Percentiles rank a stretch among this genome's conserved stretches.
Evolutionary conservation across 2,329 filamentous ascomycete genomes (phyloP).

Genomic region (Xylaria digitata): DNA sequence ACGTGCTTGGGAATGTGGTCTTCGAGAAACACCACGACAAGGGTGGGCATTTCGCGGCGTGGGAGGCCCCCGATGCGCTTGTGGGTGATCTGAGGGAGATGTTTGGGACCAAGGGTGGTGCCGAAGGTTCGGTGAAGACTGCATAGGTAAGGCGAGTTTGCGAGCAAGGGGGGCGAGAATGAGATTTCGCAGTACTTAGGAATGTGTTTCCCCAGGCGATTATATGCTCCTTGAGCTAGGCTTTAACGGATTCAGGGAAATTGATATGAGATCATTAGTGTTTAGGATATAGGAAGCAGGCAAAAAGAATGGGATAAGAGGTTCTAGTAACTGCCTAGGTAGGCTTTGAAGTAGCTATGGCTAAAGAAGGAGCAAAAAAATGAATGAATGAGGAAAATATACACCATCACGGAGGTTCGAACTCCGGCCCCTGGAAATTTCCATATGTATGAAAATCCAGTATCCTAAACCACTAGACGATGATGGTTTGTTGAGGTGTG

Average conservation of each 20-base stretch:
- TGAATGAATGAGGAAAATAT: background rate
- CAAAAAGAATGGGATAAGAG: too few relatives aligned
- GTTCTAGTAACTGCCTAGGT: too few relatives aligned
- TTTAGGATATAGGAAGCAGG: too few relatives aligned
- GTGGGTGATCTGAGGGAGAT: conserved; percentile 59
- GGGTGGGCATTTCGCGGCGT: conserved; percentile 64
- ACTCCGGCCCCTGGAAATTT: conserved; percentile 29
- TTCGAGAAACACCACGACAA: conserved; percentile 56
- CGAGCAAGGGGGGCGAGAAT: background rate
- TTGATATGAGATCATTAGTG: too few relatives aligned
- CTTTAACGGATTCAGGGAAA: too few relatives aligned
- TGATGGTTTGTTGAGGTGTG: conserved; percentile 13
- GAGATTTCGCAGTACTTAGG: background rate
- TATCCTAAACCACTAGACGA: conserved; percentile 38
- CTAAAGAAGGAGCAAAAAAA: background rate
- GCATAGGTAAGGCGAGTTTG: background rate
- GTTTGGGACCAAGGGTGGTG: conserved; percentile 58
- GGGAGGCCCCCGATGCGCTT: conserved; percentile 59
- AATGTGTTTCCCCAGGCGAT: too few relatives aligned
- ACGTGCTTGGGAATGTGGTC: conserved; percentile 63
- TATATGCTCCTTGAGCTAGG: too few relatives aligned
- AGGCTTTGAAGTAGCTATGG: background rate
- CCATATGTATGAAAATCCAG: conserved; percentile 26
- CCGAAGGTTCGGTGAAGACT: conserved; percentile 37
- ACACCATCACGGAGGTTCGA: conserved; percentile 34